Conservation (phyloP, 208 protist genomes). For the Crithidia bombi region DNA sequence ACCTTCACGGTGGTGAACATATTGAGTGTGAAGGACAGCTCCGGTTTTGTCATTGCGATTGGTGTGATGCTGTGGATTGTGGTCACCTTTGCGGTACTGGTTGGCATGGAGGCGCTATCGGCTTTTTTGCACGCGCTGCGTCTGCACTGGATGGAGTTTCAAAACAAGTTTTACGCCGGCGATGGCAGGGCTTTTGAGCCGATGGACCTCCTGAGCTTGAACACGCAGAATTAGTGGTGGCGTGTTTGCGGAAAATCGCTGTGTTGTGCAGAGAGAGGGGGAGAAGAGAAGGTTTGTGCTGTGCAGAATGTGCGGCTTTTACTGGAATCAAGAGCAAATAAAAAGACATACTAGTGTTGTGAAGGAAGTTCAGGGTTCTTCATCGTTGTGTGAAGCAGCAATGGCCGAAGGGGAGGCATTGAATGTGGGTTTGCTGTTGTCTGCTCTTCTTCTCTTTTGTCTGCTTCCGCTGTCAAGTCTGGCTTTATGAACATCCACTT, state of each 20-base stretch:
- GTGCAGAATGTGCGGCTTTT: no score
- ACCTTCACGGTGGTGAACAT: slow-evolving; percentile 70
- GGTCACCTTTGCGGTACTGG: slow-evolving; percentile 96
- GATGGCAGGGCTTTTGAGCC: slow-evolving; percentile 84
- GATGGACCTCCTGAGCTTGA: slow-evolving; percentile 28
- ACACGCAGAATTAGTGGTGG: slow-evolving; percentile 12
- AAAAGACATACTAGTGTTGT: no score
- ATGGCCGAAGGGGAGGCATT: no score
- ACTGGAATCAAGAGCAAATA: no score
- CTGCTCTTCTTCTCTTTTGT: not conserved
- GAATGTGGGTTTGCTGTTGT: not conserved
- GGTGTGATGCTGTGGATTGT: slow-evolving; percentile 93
- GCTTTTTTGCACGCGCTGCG: slow-evolving; percentile 99
- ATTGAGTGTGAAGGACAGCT: slow-evolving; percentile 53
- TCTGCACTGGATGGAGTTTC: slow-evolving; percentile 97
- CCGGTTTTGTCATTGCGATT: slow-evolving; percentile 77
- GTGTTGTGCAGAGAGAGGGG: not conserved
- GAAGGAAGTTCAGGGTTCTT: no score
- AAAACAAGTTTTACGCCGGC: slow-evolving; percentile 97
- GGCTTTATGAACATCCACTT: not conserved
- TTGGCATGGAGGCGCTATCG: slow-evolving; percentile 99
- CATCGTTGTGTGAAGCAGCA: no score
- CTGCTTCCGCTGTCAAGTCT: not conserved
- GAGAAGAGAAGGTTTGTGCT: no score
- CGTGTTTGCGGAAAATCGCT: not conserved